Conservation (phyloP, 306 rosid species). For the Luffa acutangula region DNA sequence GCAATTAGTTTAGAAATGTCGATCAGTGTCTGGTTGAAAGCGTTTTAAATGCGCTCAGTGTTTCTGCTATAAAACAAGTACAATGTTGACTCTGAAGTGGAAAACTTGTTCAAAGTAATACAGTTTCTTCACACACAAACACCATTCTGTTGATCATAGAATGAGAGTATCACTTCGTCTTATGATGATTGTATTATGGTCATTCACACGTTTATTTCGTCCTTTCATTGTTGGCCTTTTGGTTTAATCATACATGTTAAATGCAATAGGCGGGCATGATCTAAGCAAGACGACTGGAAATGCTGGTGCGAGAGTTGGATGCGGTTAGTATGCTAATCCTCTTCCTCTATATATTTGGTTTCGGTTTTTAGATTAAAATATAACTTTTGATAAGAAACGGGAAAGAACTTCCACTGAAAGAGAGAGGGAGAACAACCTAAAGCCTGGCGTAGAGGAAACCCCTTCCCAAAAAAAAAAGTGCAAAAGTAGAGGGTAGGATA, state of each 20-base stretch:
- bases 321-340: conserved; percentile 29
- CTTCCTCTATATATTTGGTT: background rate
- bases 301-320: conserved; percentile 66
- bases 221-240: background rate
- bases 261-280: conserved; percentile 51
- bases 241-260: background rate
- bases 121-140: background rate
- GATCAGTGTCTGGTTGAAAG: background rate
- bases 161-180: background rate
- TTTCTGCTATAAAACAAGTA: background rate
- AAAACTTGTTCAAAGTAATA: background rate
- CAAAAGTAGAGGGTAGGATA: too few species aligned
- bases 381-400: too few species aligned
- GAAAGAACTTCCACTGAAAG: too few species aligned
- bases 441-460: too few species aligned
- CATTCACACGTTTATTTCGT: background rate
- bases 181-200: background rate
- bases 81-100: background rate
- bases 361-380: background rate
- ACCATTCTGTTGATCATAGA: background rate
- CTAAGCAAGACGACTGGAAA: conserved; percentile 66
- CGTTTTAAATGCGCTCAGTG: too few species aligned
- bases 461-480: too few species aligned
- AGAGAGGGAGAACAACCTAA: too few species aligned
- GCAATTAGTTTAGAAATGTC: background rate